Conservation (phyloP, 495 filamentous ascomycete genomes). For the Penicillium herquei region DNA sequence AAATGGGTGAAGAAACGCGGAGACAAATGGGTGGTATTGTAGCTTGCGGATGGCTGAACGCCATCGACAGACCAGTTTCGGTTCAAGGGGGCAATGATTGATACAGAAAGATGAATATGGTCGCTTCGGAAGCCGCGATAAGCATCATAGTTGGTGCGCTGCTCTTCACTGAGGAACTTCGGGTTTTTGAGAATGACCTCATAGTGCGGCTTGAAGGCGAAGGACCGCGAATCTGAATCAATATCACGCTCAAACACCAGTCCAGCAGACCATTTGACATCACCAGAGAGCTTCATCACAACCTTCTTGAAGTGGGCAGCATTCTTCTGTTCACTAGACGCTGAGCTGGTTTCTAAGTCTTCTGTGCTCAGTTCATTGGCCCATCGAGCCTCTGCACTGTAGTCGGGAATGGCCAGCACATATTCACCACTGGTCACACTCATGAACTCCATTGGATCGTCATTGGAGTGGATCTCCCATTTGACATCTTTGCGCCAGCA, state of each 20-base stretch:
- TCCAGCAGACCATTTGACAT: constrained; percentile 85
- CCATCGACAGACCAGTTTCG: constrained; percentile 72
- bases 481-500: constrained; percentile 92
- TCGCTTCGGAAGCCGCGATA: constrained; percentile 92
- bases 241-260: constrained; percentile 88
- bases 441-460: constrained; percentile 92
- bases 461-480: constrained; percentile 76
- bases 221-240: constrained; percentile 63
- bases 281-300: constrained; percentile 95
- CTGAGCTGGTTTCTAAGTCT: constrained; percentile 62
- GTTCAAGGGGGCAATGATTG: constrained; percentile 77
- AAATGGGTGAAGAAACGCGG: constrained; percentile 98
- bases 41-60: constrained; percentile 73
- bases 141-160: constrained; percentile 71
- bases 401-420: constrained; percentile 89
- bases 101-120: constrained; percentile 90
- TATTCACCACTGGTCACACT: constrained; percentile 92
- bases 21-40: constrained; percentile 90
- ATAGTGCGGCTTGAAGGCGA: constrained; percentile 89
- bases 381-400: constrained; percentile 79
- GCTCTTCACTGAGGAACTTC: constrained; percentile 58
- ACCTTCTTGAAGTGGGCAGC: constrained; percentile 92
- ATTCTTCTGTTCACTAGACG: constrained; percentile 64
- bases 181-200: constrained; percentile 84
- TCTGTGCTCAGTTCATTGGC: constrained; percentile 52